Percentiles rank a stretch among this genome's conserved stretches.
These are phyloP conservation scores for Pluteus cervinus DNA, from an alignment of 768 basidiomycete species.

Conservation along the genomic window DNA sequence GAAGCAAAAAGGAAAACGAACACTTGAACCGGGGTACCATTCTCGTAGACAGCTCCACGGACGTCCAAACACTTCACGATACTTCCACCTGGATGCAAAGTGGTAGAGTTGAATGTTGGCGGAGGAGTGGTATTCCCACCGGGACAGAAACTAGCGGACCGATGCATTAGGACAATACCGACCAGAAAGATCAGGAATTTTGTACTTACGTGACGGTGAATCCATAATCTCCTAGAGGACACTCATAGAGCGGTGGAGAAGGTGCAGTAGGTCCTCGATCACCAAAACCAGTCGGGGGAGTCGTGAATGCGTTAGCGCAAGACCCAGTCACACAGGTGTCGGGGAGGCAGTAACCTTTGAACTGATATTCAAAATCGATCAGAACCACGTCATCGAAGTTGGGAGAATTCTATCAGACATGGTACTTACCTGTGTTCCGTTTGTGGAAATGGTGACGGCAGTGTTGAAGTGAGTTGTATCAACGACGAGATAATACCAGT, in stretches of 20 bases:
- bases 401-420: neutral
- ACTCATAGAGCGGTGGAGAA: conserved; percentile 15
- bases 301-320: conserved; percentile 17
- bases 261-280: conserved; percentile 11
- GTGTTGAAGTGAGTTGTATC: conserved; percentile 20
- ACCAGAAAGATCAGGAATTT: neutral
- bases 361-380: conserved; percentile 7
- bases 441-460: conserved; percentile 17
- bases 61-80: conserved; percentile 26
- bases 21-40: conserved; percentile 30
- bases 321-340: conserved; percentile 13
- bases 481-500: conserved; percentile 24
- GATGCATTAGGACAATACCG: neutral
- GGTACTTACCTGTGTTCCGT: conserved; percentile 10
- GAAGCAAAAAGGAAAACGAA: conserved; percentile 9
- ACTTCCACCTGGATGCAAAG: conserved; percentile 20
- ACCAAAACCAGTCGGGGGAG: conserved; percentile 20
- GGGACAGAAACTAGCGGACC: conserved; percentile 20
- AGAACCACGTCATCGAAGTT: neutral
- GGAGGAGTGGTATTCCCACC: conserved; percentile 15
- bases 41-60: conserved; percentile 20
- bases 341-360: conserved; percentile 16
- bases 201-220: conserved; percentile 20
- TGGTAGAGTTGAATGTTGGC: conserved; percentile 8
- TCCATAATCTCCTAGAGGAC: conserved; percentile 13